A percentile compares a stretch with the other conserved stretches of the same genome.
These are phyloP conservation scores for Wickerhamomyces canadensis DNA, from an alignment of 805 yeast species.

Conservation along the genomic window DNA sequence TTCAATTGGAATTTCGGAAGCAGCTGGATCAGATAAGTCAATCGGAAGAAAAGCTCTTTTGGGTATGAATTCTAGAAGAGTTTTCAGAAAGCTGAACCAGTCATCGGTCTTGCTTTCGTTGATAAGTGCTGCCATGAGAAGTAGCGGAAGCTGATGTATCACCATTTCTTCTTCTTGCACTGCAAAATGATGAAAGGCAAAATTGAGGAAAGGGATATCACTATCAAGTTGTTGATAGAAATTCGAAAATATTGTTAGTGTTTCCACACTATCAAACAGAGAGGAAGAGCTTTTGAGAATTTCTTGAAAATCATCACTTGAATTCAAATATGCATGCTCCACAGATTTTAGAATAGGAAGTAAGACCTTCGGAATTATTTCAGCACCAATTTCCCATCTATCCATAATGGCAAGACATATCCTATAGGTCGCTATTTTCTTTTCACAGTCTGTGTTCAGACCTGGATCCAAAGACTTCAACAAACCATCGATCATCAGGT, in stretches of 20 bases:
- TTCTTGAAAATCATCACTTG: slow-evolving; percentile 30
- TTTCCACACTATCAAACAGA: slow-evolving; percentile 84
- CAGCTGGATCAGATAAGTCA: slow-evolving; percentile 31
- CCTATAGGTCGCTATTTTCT: slow-evolving; percentile 47
- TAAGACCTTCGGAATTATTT: slow-evolving; percentile 64
- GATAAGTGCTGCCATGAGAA: slow-evolving; percentile 44
- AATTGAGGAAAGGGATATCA: slow-evolving; percentile 46
- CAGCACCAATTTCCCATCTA: slow-evolving; percentile 88
- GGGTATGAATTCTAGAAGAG: slow-evolving; percentile 52
- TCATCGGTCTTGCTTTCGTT: slow-evolving; percentile 13
- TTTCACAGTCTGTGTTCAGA: slow-evolving; percentile 22
- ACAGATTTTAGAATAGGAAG: slow-evolving; percentile 56
- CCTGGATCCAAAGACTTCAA: slow-evolving; percentile 37
- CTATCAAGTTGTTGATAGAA: slow-evolving; percentile 39
- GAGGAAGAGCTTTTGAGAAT: slow-evolving; percentile 54
- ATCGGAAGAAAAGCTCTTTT: slow-evolving; percentile 56
- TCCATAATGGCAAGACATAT: slow-evolving; percentile 77
- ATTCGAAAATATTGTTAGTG: slow-evolving; percentile 70
- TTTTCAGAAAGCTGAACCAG: slow-evolving; percentile 37
- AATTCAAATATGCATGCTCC: slow-evolving; percentile 24
- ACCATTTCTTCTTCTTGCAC: slow-evolving; percentile 86
- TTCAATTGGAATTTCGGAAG: slow-evolving; percentile 9
- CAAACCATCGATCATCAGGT: slow-evolving; percentile 47
- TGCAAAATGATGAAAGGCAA: slow-evolving; percentile 59
- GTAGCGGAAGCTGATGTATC: slow-evolving; percentile 67